Evolutionary conservation across 2,329 filamentous ascomycete species (phyloP).

Genomic region (Pseudocercospora macadamiae): DNA sequence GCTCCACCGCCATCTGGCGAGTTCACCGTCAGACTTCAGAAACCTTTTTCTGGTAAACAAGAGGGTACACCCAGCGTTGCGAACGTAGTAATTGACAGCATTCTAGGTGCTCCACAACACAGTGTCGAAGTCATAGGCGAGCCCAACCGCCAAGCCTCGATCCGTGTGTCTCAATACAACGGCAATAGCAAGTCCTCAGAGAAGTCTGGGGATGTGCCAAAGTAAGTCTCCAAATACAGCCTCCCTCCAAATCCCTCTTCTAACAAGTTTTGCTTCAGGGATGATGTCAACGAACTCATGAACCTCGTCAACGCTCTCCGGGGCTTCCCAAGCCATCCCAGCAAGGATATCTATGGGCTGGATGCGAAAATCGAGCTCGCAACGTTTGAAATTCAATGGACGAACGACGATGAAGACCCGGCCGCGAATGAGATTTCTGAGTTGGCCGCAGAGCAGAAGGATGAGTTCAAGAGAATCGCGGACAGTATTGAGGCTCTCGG

Average conservation of each 20-base stretch:
- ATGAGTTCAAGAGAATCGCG: slow-evolving; percentile 47
- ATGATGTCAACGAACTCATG: slow-evolving; percentile 47
- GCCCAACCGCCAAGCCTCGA: slow-evolving; percentile 44
- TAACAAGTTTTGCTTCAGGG: too few relatives aligned
- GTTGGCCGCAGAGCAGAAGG: slow-evolving; percentile 45
- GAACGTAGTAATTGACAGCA: not conserved
- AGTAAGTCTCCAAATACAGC: slow-evolving; percentile 27
- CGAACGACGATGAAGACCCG: slow-evolving; percentile 44
- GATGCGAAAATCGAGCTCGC: slow-evolving; percentile 46
- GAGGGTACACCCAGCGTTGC: not conserved
- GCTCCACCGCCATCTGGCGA: slow-evolving; percentile 43
- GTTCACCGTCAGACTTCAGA: slow-evolving; percentile 37
- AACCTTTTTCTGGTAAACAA: slow-evolving; percentile 39
- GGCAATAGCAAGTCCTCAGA: slow-evolving; percentile 38
- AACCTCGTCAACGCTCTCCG: slow-evolving; percentile 42
- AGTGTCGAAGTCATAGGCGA: slow-evolving; percentile 47
- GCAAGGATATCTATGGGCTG: slow-evolving; percentile 45
- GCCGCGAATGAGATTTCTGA: slow-evolving; percentile 38
- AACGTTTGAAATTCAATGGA: slow-evolving; percentile 49
- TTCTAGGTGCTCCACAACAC: slow-evolving; percentile 36
- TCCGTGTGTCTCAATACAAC: slow-evolving; percentile 39
- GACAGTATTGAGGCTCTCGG: slow-evolving; percentile 47
- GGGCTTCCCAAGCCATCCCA: slow-evolving; percentile 44
- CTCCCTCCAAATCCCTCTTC: not conserved
- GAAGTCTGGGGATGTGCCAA: slow-evolving; percentile 44